These are phyloP conservation scores for Monosporascus sp. DNA, from an alignment of 2,329 filamentous ascomycete genomes.

Conservation along the genomic window DNA sequence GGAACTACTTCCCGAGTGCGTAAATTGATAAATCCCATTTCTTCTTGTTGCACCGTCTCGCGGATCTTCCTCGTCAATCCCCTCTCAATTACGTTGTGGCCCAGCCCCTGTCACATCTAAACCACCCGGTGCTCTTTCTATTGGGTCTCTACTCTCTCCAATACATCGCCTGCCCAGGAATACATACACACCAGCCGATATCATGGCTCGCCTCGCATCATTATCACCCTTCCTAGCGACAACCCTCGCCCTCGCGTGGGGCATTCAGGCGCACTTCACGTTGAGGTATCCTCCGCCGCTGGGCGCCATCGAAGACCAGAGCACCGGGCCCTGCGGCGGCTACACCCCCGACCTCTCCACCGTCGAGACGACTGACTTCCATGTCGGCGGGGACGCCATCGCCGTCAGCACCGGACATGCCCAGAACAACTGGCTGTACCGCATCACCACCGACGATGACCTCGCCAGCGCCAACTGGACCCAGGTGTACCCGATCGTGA, in stretches of 20 bases:
- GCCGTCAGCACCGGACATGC: slow-evolving; percentile 43
- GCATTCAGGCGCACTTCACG: slow-evolving; percentile 48
- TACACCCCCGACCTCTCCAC: slow-evolving; percentile 38
- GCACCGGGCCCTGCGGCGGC: slow-evolving; percentile 48
- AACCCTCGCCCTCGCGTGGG: slow-evolving; percentile 31
- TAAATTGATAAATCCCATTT: too few species aligned
- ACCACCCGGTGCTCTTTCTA: too few species aligned
- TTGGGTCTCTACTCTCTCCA: too few species aligned
- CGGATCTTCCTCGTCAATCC: too few species aligned
- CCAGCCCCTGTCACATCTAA: background rate
- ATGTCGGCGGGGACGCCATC: slow-evolving; percentile 51
- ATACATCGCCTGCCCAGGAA: too few species aligned
- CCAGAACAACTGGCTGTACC: slow-evolving; percentile 51
- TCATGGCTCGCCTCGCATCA: slow-evolving; percentile 31
- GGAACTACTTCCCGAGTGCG: too few species aligned
- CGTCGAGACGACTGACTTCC: slow-evolving; percentile 41
- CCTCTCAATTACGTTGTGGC: too few species aligned
- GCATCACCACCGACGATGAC: slow-evolving; percentile 49
- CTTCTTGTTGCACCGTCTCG: too few species aligned
- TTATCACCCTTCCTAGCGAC: slow-evolving; percentile 23
- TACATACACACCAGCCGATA: slow-evolving; percentile 6
- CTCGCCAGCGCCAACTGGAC: slow-evolving; percentile 46
- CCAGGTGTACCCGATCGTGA: slow-evolving; percentile 46
- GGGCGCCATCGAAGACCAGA: slow-evolving; percentile 42
- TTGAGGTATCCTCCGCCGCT: slow-evolving; percentile 42